A percentile compares a stretch with the other conserved stretches of the same genome.
Evolutionary conservation across 2,329 filamentous ascomycete genomes (phyloP).

Genomic region (Dothideomycetes sp.): DNA sequence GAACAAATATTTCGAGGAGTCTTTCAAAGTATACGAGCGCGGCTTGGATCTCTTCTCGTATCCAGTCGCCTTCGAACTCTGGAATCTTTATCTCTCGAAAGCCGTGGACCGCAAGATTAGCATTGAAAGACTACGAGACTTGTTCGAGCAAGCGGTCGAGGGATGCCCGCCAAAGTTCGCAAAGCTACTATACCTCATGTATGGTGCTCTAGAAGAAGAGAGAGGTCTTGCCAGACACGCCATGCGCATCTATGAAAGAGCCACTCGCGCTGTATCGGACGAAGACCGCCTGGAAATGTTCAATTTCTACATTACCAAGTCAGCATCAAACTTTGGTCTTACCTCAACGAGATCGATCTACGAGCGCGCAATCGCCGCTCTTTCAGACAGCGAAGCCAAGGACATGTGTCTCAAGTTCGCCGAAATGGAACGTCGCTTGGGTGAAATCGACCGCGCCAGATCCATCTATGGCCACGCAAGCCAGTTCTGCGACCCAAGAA

Average conservation of each 20-base stretch:
- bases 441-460: slow-evolving; percentile 87
- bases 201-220: slow-evolving; percentile 93
- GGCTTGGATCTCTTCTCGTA: slow-evolving; percentile 98
- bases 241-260: slow-evolving; percentile 98
- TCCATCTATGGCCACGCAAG: slow-evolving; percentile 95
- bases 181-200: slow-evolving; percentile 95
- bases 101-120: slow-evolving; percentile 92
- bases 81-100: slow-evolving; percentile 97
- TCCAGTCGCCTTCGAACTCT: slow-evolving; percentile 93
- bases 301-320: slow-evolving; percentile 99
- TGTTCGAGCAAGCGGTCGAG: slow-evolving; percentile 95
- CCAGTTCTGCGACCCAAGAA: slow-evolving; percentile 93
- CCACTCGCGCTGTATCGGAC: slow-evolving; percentile 86
- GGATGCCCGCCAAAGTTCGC: slow-evolving; percentile 92
- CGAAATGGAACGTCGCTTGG: slow-evolving; percentile 85
- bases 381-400: slow-evolving; percentile 86
- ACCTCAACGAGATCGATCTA: slow-evolving; percentile 93
- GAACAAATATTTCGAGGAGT: slow-evolving; percentile 90
- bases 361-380: slow-evolving; percentile 85
- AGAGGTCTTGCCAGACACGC: slow-evolving; percentile 87
- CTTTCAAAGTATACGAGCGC: slow-evolving; percentile 93
- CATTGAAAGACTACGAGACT: slow-evolving; percentile 84
- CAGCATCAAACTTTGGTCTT: slow-evolving; percentile 92
- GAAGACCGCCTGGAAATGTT: slow-evolving; percentile 97
- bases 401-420: slow-evolving; percentile 99